A percentile compares a stretch with the other conserved stretches of the same genome.
Evolutionary conservation across 306 rosid genomes (phyloP).

Genomic region (Pachyrhizus erosus): DNA sequence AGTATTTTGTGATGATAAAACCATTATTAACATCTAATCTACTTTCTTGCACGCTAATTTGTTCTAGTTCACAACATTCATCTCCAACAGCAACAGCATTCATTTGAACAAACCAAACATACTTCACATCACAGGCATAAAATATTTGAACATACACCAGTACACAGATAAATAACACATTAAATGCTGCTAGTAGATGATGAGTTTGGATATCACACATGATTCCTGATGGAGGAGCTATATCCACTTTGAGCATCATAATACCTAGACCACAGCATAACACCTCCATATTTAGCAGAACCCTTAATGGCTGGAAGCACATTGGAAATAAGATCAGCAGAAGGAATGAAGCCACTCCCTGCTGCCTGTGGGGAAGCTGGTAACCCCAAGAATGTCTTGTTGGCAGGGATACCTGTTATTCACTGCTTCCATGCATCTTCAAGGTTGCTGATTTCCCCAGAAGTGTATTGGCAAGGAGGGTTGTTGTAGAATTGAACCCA

Average conservation of each 20-base stretch:
- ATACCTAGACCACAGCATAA: conserved; percentile 57
- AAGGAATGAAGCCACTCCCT: conserved; percentile 45
- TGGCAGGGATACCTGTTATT: conserved; percentile 34
- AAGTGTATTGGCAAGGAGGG: conserved; percentile 43
- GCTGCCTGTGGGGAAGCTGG: conserved; percentile 52
- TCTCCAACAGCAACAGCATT: too few relatives aligned
- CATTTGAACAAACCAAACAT: background rate
- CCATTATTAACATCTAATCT: too few relatives aligned
- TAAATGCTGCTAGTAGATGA: background rate
- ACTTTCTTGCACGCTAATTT: background rate
- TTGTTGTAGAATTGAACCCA: conserved; percentile 51
- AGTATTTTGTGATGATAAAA: too few relatives aligned
- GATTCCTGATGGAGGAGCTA: conserved; percentile 42
- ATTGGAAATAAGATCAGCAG: conserved; percentile 41
- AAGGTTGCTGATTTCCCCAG: conserved; percentile 33
- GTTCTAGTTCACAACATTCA: too few relatives aligned
- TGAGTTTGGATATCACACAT: conserved; percentile 27
- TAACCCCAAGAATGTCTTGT: conserved; percentile 52
- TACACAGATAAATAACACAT: background rate
- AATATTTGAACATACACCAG: conserved; percentile 23
- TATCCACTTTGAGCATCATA: conserved; percentile 52
- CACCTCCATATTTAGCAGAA: conserved; percentile 52
- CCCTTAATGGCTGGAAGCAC: conserved; percentile 52
- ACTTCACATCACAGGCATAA: background rate
- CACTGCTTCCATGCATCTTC: conserved; percentile 47